Base-by-base conservation (phyloP, 2,329 filamentous ascomycete genomes). In the Lecanicillium sp. region DNA sequence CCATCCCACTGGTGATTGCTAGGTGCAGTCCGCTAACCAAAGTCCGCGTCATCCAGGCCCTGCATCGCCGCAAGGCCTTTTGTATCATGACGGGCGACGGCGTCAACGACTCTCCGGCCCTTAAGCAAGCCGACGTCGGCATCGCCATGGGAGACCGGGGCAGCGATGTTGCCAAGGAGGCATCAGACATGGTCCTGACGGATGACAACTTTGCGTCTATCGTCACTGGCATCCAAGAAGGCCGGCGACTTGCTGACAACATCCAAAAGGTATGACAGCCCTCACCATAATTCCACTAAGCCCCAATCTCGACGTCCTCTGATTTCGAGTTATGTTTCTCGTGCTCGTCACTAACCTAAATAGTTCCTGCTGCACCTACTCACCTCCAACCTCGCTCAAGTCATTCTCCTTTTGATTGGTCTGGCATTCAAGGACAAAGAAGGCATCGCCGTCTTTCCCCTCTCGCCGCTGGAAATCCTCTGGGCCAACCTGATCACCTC, bases 171-270 rank as follows among this genome's bases (percentile, higher is more conserved):
- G 84, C 84, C 52, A 87, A 87, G 58, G 83, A 93, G 65, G 88
- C 88, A 3, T 85, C 87, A 1, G 88, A 94, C 60, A 93, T 95
- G 75, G 87, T 94, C 29, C 71, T 95, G 33, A 90, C 87, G 0
- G 87, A 93, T 60, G 88, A 93, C 64, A 90, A 94, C 67, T 94
- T 94, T 61, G 86, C 88, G 10, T 89, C 84, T 23, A 87, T 87
- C 48, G 75, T 87, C 33, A 83, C 79, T n/a, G 83, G 80, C 27
- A 81, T 87, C 38, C 78, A 84, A 60, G 83, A 87, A 63, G 84
- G 84, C 11, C 77, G 84, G 35, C 71, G 83, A 30, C 72, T 86
- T 44, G 84, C 85, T 55, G 82, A 86, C 68, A 87, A 87, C 54
- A 85, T 87, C 52, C 82, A 87, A 60, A 87, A 86, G 70, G 84